phyloP scores from a whole-genome alignment of 805 yeast genomes.

The Metschnikowia lachancei region DNA sequence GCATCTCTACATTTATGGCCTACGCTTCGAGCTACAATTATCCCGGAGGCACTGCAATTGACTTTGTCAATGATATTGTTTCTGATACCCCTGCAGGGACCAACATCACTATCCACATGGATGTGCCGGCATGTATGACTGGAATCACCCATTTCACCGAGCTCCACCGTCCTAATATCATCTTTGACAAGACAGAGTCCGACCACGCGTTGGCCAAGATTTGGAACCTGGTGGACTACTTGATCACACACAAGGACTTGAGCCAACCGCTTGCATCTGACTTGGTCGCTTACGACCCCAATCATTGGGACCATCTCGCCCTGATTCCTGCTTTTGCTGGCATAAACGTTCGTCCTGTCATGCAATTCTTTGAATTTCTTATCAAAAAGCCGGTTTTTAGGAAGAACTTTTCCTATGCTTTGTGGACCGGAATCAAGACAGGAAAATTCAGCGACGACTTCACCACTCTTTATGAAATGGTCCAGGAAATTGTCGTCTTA shows the following conservation, averaged over 20 bases:
- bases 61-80: slow-evolving; percentile 47
- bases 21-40: slow-evolving; percentile 71
- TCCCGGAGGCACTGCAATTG: slow-evolving; percentile 83
- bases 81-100: slow-evolving; percentile 20
- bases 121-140: slow-evolving; percentile 80
- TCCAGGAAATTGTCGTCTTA: slow-evolving; percentile 9
- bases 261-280: slow-evolving; percentile 7
- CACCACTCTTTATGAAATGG: slow-evolving; percentile 3
- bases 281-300: slow-evolving; percentile 12
- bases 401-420: background rate
- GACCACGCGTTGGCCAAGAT: slow-evolving; percentile 27
- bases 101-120: slow-evolving; percentile 60
- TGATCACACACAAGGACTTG: slow-evolving; percentile 29
- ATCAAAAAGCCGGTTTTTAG: slow-evolving; percentile 2
- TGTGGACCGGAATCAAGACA: slow-evolving; percentile 9
- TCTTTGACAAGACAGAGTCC: slow-evolving; percentile 80
- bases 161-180: slow-evolving; percentile 34
- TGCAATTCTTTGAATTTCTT: slow-evolving; percentile 2
- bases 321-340: slow-evolving; percentile 23
- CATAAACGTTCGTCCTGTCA: slow-evolving; percentile 15
- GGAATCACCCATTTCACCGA: slow-evolving; percentile 80
- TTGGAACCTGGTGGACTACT: slow-evolving; percentile 32
- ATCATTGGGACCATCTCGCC: slow-evolving; percentile 23
- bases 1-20: slow-evolving; percentile 51
- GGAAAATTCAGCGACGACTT: slow-evolving; percentile 9